Evolutionary conservation across 257 asterid genomes (phyloP), one percentile per base, ranked within the genome.

Genomic region (Eustoma russellianum): DNA sequence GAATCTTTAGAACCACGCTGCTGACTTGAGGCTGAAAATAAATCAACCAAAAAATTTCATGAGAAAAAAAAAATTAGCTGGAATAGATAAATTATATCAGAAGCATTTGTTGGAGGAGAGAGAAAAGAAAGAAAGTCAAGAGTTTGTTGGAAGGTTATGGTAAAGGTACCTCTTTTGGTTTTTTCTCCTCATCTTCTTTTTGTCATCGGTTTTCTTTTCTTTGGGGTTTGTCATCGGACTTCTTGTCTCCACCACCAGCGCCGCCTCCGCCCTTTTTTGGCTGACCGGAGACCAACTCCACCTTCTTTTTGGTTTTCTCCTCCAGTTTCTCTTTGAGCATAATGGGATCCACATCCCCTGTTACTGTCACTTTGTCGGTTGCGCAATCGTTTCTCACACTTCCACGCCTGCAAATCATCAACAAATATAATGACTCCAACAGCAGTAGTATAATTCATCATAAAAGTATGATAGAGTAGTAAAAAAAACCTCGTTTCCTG

Each of bases 271-370:
- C 73, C 15, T 67, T 72, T 48, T 73, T 84, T 50, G 97, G 86
- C 66, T 61, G 97, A 47, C 95, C 94, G 11, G 95, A 85, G 52
- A 87, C 14, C 52, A 87, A 82, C 45, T 66, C 88, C 53, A 82
- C 98, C 81, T 88, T 85, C 87, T 91, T 91, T 74, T 85, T 91
- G 50, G 94, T 84, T 53, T 79, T 87, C 51, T 41, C 55, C 33
- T 70, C 93, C 8, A 87, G 87, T 58, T 70, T 78, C 52, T 91
- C 97, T 3, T 79, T 73, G 51, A 91, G 83, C 88, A 66, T 71
- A 4, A 64, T 47, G 48, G 97, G 85, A 66, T 84, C 98, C 74
- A 85, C 88, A 66, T 80, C 79, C 67, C 98, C 98, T 59, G 72
- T 79, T 63, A 84, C 92, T 15, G 81, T 91, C 77, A 87, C 63